Conservation (phyloP, 2,329 filamentous ascomycete genomes). For the Amauroascus niger region DNA sequence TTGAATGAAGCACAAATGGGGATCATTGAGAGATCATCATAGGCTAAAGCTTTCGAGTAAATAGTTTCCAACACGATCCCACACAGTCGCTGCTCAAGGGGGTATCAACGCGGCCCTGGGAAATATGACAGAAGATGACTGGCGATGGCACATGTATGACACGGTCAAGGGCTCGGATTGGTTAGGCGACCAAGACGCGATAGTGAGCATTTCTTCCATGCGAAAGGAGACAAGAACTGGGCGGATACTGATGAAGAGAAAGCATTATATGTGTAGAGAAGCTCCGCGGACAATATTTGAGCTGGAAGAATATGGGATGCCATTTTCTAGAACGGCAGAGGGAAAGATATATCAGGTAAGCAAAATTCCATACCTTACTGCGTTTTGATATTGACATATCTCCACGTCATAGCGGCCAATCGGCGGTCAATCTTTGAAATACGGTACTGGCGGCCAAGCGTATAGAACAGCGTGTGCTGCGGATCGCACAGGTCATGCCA, state of each 20-base stretch:
- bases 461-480: constrained; percentile 76
- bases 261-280: constrained; percentile 93
- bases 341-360: constrained; percentile 39
- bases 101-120: constrained; percentile 43
- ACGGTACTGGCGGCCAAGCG: constrained; percentile 79
- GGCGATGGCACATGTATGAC: constrained; percentile 99
- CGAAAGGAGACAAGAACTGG: neutral
- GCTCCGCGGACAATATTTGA: constrained; percentile 85
- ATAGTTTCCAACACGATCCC: constrained; percentile 20
- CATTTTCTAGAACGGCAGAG: constrained; percentile 85
- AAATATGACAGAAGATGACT: constrained; percentile 91
- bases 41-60: neutral
- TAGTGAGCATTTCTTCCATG: constrained; percentile 32
- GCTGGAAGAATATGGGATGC: constrained; percentile 94
- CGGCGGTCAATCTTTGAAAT: constrained; percentile 80
- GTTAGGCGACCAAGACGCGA: constrained; percentile 94
- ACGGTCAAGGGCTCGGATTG: constrained; percentile 97
- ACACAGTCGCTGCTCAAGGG: constrained; percentile 39
- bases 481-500: constrained; percentile 80
- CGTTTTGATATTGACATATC: neutral
- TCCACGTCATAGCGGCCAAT: constrained; percentile 76
- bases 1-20: neutral
- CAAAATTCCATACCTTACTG: neutral
- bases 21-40: neutral
- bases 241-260: neutral